Evolutionary conservation across 1,284 basidiomycete genomes (phyloP), one percentile per base, ranked within the genome.

Genomic region (Hortiboletus rubellus): DNA sequence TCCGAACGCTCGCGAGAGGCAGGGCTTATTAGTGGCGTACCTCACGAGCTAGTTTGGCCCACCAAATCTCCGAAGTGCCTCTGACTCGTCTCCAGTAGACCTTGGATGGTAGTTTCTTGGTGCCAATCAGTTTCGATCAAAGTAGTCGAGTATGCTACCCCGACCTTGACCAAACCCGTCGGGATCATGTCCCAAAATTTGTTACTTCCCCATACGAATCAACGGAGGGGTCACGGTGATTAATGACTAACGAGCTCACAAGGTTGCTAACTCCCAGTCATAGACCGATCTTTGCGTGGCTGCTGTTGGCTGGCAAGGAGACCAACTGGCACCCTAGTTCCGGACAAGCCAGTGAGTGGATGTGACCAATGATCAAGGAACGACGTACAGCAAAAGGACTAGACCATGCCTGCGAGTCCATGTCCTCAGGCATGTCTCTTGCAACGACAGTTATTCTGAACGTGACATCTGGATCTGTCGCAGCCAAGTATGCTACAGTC

Each of bases 331-430:
- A 22, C 87, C 86, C 80, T 86, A 62, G 17, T 1, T 38, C 12
- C 33, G 37, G 37, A 45, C 3, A 27, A 40, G 42, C 33, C 14
- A 34, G 44, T 55, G 36, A 55, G 33, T n/a, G 17, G 45, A 18
- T 38, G 37, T 18, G 48, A 17, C 14, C 30, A 52, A 34, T 33
- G 38, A 45, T 41, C 5, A 24, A 37, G 51, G 38, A 52, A 52
- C 15, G 44, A 75, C 82, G 62, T 57, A 85, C 86, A 40, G 88
- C 87, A 82, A 89, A 91, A 1, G 89, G 88, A 57, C 79, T 82
- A 0, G 88, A 82, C 70, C 87, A 90, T 0, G 74, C 79, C 50
- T 82, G 82, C 2, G 82, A 83, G 52, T 78, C 72, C 27, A 79
- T 65, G 69, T 90, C 87, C 50, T 82, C 77, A 0, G 88, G 86